Evolutionary conservation across 164 flowering plant species (phyloP), one percentile per base, ranked within the genome.

Genomic region (Taxillus chinensis): DNA sequence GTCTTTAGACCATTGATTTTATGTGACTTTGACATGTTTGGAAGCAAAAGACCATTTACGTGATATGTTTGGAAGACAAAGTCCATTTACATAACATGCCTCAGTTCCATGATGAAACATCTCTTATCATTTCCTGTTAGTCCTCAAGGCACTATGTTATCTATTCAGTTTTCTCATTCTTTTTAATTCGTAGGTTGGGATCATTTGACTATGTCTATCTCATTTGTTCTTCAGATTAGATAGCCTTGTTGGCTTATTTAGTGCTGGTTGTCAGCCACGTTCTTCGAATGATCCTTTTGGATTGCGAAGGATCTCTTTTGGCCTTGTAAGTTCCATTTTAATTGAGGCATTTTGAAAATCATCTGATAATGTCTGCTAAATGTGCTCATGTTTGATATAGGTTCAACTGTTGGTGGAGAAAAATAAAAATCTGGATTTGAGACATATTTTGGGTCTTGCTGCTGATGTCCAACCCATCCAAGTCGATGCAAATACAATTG

Each of bases 281-380:
- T 88, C 96, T 14, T 71, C 79, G 9, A 90, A 78, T 76, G 98
- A 92, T 57, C 98, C 96, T 43, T 88, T 90, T 79, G 97, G 98
- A 60, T 68, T 92, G 66, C 77, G 98, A 65, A 83, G 98, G 79
- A 84, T 81, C 59, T 86, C 98, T 58, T 92, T 90, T 77, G 98
- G 92, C 60, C 87, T 92, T 52, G 98, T 92, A 79, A 74, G 98
- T 73, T 46, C 56, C n/a, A 16, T 59, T 37, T 48, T 41, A 8
- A 41, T 48, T 46, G 4, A 16, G 12, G 14, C 11, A 3, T 37
- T 61, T 43, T 61, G 45, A 37, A 57, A 27, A 12, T 58, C 0
- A 42, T 2, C 43, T 56, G 15, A 14, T 66, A 38, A 8, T 11
- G 43, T 9, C 55, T 8, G 46, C 8, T 42, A 64, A 64, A 57